Conservation (phyloP, 345 rosid genomes). For the Geranium brycei region DNA sequence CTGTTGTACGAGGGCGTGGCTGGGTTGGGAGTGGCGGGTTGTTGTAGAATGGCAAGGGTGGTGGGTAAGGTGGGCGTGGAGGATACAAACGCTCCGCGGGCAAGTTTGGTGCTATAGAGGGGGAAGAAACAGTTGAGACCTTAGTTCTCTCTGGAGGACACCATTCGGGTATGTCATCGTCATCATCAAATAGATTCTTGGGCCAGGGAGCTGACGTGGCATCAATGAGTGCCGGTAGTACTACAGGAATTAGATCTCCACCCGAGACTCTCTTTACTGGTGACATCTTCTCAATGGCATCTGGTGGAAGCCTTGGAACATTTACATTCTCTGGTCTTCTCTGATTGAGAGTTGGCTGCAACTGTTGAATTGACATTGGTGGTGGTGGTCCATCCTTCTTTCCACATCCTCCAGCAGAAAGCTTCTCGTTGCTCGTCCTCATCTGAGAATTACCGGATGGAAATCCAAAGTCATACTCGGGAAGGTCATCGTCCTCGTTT, state of each 20-base stretch:
- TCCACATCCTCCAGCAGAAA: conserved; percentile 5
- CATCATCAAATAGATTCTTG: conserved; percentile 18
- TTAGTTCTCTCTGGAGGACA: conserved; percentile 9
- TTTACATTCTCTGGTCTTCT: conserved; percentile 3
- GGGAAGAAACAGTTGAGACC: not conserved
- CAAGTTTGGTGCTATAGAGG: conserved; percentile 1
- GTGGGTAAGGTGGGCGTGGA: not conserved
- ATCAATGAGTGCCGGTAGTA: conserved; percentile 3
- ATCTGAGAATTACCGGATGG: conserved; percentile 2
- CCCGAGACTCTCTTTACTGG: conserved; percentile 7
- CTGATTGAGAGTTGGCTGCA: conserved; percentile 2
- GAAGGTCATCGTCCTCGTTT: conserved; percentile 15
- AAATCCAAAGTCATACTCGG: conserved; percentile 16
- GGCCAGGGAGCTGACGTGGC: conserved; percentile 2
- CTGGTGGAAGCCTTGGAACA: conserved; percentile 5
- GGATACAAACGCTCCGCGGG: not conserved
- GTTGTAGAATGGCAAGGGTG: not conserved
- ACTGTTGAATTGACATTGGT: not conserved
- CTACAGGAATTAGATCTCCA: not conserved
- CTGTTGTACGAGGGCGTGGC: not conserved
- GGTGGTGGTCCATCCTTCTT: conserved; percentile 2
- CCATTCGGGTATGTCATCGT: conserved; percentile 22
- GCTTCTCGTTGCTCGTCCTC: conserved; percentile 5
- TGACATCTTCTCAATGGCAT: conserved; percentile 7
- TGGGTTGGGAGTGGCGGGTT: conserved; percentile 6